Percentiles rank a stretch among this genome's conserved stretches.
Conservation (phyloP, 441 rosid genomes). For the Cnidoscolus chayamansa region DNA sequence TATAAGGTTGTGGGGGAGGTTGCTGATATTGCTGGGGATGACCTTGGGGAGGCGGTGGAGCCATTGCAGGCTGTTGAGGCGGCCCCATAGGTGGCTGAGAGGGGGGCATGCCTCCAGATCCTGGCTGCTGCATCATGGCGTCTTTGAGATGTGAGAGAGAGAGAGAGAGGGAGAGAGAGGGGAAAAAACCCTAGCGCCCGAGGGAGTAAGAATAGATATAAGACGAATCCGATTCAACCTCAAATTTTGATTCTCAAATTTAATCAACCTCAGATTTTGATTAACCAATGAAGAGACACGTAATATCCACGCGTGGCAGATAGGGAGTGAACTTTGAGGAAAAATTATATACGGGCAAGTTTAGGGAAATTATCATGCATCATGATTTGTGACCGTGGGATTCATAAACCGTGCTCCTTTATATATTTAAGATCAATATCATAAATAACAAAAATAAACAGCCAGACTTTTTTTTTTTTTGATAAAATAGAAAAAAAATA, state of each 20-base stretch:
- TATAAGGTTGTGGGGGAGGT: constrained; percentile 41
- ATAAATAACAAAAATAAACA: background rate
- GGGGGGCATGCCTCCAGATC: constrained; percentile 43
- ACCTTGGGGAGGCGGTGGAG: constrained; percentile 37
- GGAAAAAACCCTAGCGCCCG: constrained; percentile 35
- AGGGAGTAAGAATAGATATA: background rate
- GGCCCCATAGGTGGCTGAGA: constrained; percentile 35
- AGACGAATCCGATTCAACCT: background rate
- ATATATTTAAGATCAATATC: background rate
- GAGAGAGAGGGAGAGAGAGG: background rate
- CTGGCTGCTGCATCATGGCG: constrained; percentile 66
- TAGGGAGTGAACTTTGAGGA: background rate
- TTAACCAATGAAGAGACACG: constrained; percentile 3
- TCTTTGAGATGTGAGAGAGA: background rate
- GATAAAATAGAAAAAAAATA: background rate
- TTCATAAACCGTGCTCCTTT: too few relatives aligned
- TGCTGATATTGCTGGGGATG: constrained; percentile 35
- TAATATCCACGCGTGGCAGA: background rate
- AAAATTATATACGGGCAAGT: background rate
- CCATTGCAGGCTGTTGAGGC: constrained; percentile 30
- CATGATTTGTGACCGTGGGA: background rate
- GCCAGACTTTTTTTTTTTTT: background rate
- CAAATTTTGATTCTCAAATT: background rate
- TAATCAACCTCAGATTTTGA: background rate
- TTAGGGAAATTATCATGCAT: background rate